phyloP scores from a whole-genome alignment of 371 early-diverging fungal species.

The Syncephalis fuscata region DNA sequence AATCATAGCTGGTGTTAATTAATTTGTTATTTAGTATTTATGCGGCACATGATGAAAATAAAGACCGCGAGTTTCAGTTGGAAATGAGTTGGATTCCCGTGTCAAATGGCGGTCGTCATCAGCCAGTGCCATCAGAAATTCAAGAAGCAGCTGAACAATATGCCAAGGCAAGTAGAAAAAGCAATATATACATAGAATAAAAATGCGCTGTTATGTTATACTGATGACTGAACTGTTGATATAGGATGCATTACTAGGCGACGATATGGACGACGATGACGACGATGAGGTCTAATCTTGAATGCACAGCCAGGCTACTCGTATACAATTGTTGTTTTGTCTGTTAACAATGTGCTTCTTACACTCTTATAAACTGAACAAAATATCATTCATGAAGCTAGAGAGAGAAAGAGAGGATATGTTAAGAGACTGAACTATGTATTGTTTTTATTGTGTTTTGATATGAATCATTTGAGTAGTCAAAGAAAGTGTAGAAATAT shows the following conservation, averaged over 20 bases:
- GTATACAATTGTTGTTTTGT: no score
- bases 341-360: no score
- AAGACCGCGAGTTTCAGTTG: conserved; percentile 95
- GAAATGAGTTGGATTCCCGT: conserved; percentile 92
- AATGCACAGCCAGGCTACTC: no score
- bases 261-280: conserved; percentile 11
- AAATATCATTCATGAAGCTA: no score
- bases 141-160: conserved; percentile 68
- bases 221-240: not conserved
- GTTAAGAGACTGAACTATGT: no score
- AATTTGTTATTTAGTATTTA: conserved; percentile 44
- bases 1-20: not conserved
- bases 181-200: no score
- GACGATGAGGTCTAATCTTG: no score
- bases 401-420: no score
- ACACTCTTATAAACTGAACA: no score
- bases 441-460: no score
- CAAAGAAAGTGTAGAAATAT: no score
- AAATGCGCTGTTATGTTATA: not conserved
- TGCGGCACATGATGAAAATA: conserved; percentile 87
- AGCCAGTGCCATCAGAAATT: conserved; percentile 76
- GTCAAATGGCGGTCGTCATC: conserved; percentile 63
- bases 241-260: conserved; percentile 11
- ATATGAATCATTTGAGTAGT: no score
- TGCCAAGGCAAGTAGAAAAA: conserved; percentile 41